These are phyloP conservation scores for Debaryomyces nepalensis DNA, from an alignment of 1,139 yeast species.

Conservation along the genomic window DNA sequence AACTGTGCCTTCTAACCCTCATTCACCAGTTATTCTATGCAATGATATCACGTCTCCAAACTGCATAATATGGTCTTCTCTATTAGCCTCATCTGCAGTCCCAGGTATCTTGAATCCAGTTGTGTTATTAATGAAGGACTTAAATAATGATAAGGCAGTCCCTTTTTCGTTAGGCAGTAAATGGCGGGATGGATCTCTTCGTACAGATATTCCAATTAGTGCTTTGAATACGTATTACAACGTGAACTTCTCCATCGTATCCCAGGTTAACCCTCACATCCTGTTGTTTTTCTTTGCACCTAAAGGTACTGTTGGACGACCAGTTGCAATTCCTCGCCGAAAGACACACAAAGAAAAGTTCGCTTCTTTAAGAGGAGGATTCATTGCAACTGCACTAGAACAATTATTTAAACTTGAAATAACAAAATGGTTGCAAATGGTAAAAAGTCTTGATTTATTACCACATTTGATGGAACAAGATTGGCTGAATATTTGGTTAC, in stretches of 20 bases:
- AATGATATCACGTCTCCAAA: conserved; percentile 79
- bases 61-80: conserved; percentile 81
- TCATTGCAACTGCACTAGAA: conserved; percentile 72
- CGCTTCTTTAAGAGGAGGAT: conserved; percentile 72
- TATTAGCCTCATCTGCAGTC: conserved; percentile 80
- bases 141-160: conserved; percentile 43
- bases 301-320: conserved; percentile 80
- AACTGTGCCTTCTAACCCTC: conserved; percentile 83
- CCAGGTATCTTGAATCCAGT: conserved; percentile 87
- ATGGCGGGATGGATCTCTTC: conserved; percentile 75
- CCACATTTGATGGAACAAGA: conserved; percentile 77
- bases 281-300: conserved; percentile 79
- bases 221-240: conserved; percentile 77
- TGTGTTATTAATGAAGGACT: conserved; percentile 72
- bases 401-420: conserved; percentile 73
- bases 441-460: conserved; percentile 65
- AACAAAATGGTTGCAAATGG: conserved; percentile 72
- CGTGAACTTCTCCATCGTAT: conserved; percentile 74
- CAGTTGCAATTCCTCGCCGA: conserved; percentile 63
- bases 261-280: conserved; percentile 85
- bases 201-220: conserved; percentile 74
- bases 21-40: conserved; percentile 79
- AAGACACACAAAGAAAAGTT: conserved; percentile 42
- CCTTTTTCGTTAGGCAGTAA: conserved; percentile 78
- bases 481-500: conserved; percentile 80